Evolutionary conservation across 441 rosid species (phyloP).

Genomic region (Flueggea neowawraea): DNA sequence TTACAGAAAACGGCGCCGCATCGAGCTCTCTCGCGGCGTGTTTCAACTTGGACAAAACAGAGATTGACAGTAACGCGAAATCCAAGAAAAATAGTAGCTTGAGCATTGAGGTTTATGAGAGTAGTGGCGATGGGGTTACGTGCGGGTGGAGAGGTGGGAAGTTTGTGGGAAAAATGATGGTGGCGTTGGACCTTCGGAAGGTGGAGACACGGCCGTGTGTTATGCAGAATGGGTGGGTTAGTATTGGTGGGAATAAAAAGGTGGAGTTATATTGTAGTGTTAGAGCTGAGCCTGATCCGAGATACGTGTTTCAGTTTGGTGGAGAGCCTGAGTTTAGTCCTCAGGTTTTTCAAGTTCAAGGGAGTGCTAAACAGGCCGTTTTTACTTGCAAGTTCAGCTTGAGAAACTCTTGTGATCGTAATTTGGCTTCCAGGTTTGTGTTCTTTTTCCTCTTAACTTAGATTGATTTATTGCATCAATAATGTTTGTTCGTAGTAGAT

Average conservation of each 20-base stretch:
- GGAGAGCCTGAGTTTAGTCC: constrained; percentile 74
- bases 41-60: constrained; percentile 42
- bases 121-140: constrained; percentile 12
- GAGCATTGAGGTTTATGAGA: constrained; percentile 33
- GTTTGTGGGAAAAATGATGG: constrained; percentile 35
- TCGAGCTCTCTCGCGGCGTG: constrained; percentile 44
- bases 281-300: constrained; percentile 57
- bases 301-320: constrained; percentile 60
- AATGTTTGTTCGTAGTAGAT: too few relatives aligned
- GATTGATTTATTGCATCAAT: neutral
- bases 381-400: constrained; percentile 67
- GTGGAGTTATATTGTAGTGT: constrained; percentile 33
- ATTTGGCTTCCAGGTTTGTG: constrained; percentile 39
- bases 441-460: neutral
- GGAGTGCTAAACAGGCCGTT: constrained; percentile 57
- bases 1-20: neutral
- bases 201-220: constrained; percentile 32
- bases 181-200: constrained; percentile 39
- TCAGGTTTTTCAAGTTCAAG: constrained; percentile 67
- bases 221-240: constrained; percentile 52
- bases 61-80: constrained; percentile 21
- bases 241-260: constrained; percentile 26
- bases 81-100: constrained; percentile 13
- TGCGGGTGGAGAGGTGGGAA: constrained; percentile 38
- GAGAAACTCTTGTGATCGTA: constrained; percentile 40